phyloP scores from a whole-genome alignment of 2,329 filamentous ascomycete genomes.

The Neofusicoccum laricinum region DNA sequence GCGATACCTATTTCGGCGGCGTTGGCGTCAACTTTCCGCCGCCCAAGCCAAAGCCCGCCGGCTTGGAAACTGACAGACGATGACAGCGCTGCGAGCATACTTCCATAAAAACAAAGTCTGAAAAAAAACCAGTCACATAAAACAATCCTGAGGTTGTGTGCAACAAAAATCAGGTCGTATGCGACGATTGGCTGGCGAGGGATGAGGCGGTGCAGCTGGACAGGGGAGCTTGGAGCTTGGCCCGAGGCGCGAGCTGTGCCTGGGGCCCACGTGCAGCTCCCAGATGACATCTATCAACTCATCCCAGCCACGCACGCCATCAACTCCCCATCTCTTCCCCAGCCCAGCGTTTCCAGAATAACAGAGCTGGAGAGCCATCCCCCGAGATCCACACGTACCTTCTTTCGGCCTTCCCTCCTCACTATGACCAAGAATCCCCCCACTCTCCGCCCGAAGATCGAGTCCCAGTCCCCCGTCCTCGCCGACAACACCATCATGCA shows the following conservation, averaged over 20 bases:
- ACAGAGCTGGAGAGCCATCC: neutral
- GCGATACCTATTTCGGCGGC: no score
- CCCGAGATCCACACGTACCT: neutral
- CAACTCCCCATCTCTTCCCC: neutral
- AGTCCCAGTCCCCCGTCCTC: slow-evolving; percentile 23
- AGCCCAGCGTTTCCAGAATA: neutral
- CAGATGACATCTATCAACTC: slow-evolving; percentile 5
- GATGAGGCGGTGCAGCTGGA: neutral
- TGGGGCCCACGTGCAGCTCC: slow-evolving; percentile 13
- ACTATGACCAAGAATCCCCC: slow-evolving; percentile 38
- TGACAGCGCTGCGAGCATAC: no score
- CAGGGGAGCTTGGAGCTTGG: slow-evolving; percentile 15
- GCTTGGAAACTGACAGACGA: no score
- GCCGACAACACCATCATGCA: slow-evolving; percentile 11
- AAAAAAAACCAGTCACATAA: no score
- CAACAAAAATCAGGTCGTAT: neutral
- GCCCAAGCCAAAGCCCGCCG: no score
- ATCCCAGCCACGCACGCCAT: neutral
- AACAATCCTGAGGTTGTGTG: no score
- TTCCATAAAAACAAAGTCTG: no score
- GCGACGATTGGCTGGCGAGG: neutral
- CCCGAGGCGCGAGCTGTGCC: slow-evolving; percentile 3
- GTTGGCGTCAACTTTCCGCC: no score
- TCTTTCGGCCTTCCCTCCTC: neutral
- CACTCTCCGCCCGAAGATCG: slow-evolving; percentile 33